phyloP scores from a whole-genome alignment of 1,284 basidiomycete species.

The Ustilago bromivora region DNA sequence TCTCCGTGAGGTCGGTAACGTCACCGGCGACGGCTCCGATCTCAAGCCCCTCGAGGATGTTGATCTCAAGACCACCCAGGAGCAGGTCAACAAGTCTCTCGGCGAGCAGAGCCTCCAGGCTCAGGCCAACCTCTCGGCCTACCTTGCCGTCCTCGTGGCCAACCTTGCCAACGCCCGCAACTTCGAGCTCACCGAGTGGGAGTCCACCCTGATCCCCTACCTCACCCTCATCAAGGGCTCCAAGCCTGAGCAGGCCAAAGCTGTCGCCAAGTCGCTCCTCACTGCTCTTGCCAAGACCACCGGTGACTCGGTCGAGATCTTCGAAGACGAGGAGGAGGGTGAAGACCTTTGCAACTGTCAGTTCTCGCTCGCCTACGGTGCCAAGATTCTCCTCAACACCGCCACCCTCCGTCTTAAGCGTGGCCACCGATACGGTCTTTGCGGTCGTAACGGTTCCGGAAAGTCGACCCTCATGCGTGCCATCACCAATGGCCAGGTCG shows the following conservation, averaged over 20 bases:
- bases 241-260: slow-evolving; percentile 59
- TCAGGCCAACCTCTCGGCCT: slow-evolving; percentile 55
- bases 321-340: slow-evolving; percentile 70
- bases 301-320: slow-evolving; percentile 68
- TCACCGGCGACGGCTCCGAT: slow-evolving; percentile 67
- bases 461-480: slow-evolving; percentile 70
- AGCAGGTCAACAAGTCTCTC: slow-evolving; percentile 62
- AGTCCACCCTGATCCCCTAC: slow-evolving; percentile 65
- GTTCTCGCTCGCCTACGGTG: slow-evolving; percentile 70
- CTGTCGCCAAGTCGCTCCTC: slow-evolving; percentile 59
- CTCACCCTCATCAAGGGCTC: slow-evolving; percentile 65
- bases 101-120: slow-evolving; percentile 57
- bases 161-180: slow-evolving; percentile 69
- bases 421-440: slow-evolving; percentile 70
- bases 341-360: slow-evolving; percentile 70
- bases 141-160: slow-evolving; percentile 66
- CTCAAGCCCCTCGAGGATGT: slow-evolving; percentile 68
- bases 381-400: slow-evolving; percentile 70
- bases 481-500: slow-evolving; percentile 70
- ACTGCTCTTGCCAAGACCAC: slow-evolving; percentile 65
- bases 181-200: slow-evolving; percentile 69
- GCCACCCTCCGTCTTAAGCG: slow-evolving; percentile 70
- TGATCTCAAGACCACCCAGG: slow-evolving; percentile 53
- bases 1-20: slow-evolving; percentile 67
- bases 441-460: slow-evolving; percentile 69